Evolutionary conservation across 495 filamentous ascomycete genomes (phyloP).

Genomic region (Trypethelium eluteriae): DNA sequence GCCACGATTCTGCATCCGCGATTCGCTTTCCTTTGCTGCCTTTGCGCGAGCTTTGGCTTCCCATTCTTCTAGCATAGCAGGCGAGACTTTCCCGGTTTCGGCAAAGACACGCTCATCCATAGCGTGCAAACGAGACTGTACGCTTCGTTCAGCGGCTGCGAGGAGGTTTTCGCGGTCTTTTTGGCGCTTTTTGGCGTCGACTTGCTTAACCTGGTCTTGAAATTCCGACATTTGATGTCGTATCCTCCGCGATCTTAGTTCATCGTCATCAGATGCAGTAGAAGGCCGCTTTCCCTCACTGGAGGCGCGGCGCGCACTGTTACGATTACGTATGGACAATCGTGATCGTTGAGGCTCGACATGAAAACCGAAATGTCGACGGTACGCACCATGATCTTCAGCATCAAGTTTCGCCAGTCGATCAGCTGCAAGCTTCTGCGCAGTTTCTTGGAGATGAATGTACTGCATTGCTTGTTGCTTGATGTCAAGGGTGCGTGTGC

Average conservation of each 20-base stretch:
- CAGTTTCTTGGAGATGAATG: slow-evolving; percentile 68
- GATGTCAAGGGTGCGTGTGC: slow-evolving; percentile 24
- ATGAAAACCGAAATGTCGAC: slow-evolving; percentile 61
- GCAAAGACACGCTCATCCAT: slow-evolving; percentile 73
- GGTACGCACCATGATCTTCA: slow-evolving; percentile 43
- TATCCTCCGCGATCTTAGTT: slow-evolving; percentile 60
- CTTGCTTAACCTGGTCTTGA: slow-evolving; percentile 55
- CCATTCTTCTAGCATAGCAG: slow-evolving; percentile 65
- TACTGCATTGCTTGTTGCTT: slow-evolving; percentile 41
- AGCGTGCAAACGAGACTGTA: slow-evolving; percentile 62
- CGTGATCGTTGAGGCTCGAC: slow-evolving; percentile 35
- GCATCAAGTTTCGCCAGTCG: slow-evolving; percentile 68
- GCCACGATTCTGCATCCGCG: slow-evolving; percentile 47
- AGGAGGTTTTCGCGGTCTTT: slow-evolving; percentile 67
- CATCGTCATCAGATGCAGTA: slow-evolving; percentile 50
- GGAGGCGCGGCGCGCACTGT: slow-evolving; percentile 46
- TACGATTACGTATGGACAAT: slow-evolving; percentile 40
- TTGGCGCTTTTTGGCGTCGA: slow-evolving; percentile 67
- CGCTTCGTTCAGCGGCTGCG: slow-evolving; percentile 74
- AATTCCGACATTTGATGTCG: slow-evolving; percentile 73
- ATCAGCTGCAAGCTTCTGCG: slow-evolving; percentile 74
- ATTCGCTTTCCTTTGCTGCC: slow-evolving; percentile 58
- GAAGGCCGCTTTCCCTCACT: slow-evolving; percentile 54
- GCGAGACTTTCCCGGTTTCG: slow-evolving; percentile 68
- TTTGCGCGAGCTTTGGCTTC: slow-evolving; percentile 62